Conservation (phyloP, 192 early-diverging fungal species). For the Neocallimastix lanati region DNA sequence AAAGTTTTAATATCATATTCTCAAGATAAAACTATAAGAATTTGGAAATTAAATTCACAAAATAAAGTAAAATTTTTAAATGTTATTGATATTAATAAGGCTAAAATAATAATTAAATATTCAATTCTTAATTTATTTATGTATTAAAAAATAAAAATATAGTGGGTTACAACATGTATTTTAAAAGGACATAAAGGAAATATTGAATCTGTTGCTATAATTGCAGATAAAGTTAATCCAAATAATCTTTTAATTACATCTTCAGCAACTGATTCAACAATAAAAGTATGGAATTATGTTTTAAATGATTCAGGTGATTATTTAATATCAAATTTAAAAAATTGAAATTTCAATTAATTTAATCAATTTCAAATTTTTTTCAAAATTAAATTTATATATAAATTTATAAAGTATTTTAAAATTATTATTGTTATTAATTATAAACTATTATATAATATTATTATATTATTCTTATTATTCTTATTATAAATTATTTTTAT, state of each 20-base stretch:
- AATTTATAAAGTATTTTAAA: too few relatives aligned
- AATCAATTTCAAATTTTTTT: too few relatives aligned
- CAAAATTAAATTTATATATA: too few relatives aligned
- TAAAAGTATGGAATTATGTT: not conserved
- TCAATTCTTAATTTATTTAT: too few relatives aligned
- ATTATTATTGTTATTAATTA: too few relatives aligned
- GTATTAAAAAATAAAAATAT: too few relatives aligned
- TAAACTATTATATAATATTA: too few relatives aligned
- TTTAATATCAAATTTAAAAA: too few relatives aligned
- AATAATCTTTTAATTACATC: not conserved
- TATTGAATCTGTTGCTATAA: not conserved
- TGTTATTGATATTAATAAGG: not conserved
- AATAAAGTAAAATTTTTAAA: slow-evolving; percentile 2
- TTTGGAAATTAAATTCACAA: slow-evolving; percentile 38
- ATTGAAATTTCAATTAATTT: too few relatives aligned
- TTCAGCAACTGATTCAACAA: not conserved
- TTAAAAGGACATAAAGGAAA: not conserved
- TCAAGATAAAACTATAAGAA: slow-evolving; percentile 47
- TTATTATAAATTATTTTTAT: too few relatives aligned
- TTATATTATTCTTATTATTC: too few relatives aligned
- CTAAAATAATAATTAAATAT: too few relatives aligned
- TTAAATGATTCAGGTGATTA: slow-evolving; percentile 9
- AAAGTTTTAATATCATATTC: slow-evolving; percentile 41
- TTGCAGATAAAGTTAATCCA: not conserved
- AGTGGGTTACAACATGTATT: not conserved